Evolutionary conservation across 345 rosid species (phyloP).

Genomic region (Citrus glauca): DNA sequence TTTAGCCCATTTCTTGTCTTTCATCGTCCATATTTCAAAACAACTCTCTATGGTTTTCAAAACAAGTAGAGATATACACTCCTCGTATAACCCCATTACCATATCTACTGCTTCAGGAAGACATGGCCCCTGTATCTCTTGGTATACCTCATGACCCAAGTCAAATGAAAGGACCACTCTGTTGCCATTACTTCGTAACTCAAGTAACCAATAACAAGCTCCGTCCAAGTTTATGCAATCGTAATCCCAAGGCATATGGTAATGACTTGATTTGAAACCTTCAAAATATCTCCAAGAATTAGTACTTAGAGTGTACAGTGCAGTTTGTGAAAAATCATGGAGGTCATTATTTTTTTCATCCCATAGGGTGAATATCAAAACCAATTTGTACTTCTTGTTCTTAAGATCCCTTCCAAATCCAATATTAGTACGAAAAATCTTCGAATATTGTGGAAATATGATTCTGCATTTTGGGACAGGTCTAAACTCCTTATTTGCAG

Average conservation of each 20-base stretch:
- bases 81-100: neutral
- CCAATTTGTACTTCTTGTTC: neutral
- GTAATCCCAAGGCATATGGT: neutral
- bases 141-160: neutral
- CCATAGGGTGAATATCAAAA: neutral
- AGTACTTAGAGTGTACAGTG: neutral
- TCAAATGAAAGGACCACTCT: neutral
- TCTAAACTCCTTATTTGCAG: neutral
- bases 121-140: neutral
- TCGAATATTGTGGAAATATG: neutral
- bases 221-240: neutral
- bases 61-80: neutral
- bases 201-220: neutral
- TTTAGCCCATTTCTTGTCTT: neutral
- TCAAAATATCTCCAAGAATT: neutral
- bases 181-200: neutral
- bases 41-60: accelerated
- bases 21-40: neutral
- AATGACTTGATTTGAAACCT: neutral
- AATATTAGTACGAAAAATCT: neutral
- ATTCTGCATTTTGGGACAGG: neutral
- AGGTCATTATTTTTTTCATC: neutral
- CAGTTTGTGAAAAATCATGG: neutral
- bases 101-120: neutral
- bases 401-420: neutral